A percentile compares a stretch with the other conserved stretches of the same genome.
phyloP scores from a whole-genome alignment of 768 basidiomycete species.

The Lactarius evosmus region DNA sequence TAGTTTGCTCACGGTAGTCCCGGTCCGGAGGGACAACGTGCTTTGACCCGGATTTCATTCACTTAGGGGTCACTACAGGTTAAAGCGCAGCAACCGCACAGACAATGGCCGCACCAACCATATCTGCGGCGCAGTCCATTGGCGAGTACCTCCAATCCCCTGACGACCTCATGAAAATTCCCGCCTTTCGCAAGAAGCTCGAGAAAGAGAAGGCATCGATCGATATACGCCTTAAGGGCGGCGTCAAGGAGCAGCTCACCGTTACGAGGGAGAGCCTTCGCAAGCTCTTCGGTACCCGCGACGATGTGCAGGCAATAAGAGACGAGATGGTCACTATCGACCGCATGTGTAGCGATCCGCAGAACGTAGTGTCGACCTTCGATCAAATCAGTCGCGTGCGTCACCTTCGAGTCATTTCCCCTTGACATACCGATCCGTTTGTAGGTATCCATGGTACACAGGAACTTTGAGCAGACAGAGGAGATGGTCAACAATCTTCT shows the following conservation, averaged over 20 bases:
- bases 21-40: neutral
- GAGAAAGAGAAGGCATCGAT: conserved; percentile 96
- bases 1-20: no score
- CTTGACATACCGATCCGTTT: neutral
- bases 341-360: conserved; percentile 69
- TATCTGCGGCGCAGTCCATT: conserved; percentile 82
- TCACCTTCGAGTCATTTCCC: conserved; percentile 16
- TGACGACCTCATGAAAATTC: conserved; percentile 87
- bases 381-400: conserved; percentile 93
- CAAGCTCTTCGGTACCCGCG: conserved; percentile 72
- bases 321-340: conserved; percentile 85
- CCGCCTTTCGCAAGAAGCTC: conserved; percentile 86
- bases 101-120: conserved; percentile 49
- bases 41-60: neutral
- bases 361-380: conserved; percentile 78
- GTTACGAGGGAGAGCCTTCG: conserved; percentile 85
- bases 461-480: conserved; percentile 92
- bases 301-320: conserved; percentile 75
- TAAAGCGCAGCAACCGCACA: neutral
- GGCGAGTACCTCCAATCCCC: conserved; percentile 91
- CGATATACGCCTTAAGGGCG: conserved; percentile 83
- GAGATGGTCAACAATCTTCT: conserved; percentile 93
- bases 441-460: conserved; percentile 92
- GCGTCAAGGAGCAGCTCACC: conserved; percentile 90
- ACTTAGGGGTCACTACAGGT: neutral